These are phyloP conservation scores for Proliferodiscus dingleyae DNA, from an alignment of 2,329 filamentous ascomycete species.

Conservation along the genomic window DNA sequence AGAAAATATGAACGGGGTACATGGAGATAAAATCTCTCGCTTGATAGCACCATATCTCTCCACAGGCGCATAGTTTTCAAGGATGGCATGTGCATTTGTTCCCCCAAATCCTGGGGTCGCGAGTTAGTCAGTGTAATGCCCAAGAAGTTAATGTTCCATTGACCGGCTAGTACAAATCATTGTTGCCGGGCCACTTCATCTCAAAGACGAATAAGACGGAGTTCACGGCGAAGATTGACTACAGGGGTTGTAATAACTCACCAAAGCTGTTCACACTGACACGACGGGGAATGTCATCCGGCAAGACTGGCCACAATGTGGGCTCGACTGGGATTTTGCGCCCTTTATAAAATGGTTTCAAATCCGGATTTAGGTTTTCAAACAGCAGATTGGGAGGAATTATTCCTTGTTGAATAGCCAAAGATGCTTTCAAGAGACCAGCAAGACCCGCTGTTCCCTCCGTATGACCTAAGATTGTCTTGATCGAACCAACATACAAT, in stretches of 20 bases:
- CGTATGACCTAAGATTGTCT: conserved; percentile 19
- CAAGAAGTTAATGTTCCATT: too few relatives aligned
- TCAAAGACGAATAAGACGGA: too few relatives aligned
- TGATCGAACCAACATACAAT: conserved; percentile 21
- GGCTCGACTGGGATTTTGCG: conserved; percentile 12
- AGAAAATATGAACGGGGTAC: conserved; percentile 10
- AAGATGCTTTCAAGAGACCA: conserved; percentile 38
- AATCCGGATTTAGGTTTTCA: conserved; percentile 24
- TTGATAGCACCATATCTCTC: neutral
- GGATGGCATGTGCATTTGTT: conserved; percentile 33
- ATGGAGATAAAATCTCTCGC: neutral
- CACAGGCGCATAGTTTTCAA: conserved; percentile 16
- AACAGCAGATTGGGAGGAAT: conserved; percentile 27
- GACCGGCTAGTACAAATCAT: too few relatives aligned
- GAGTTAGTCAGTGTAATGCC: neutral
- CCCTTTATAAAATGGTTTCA: conserved; percentile 19
- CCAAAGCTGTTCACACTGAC: conserved; percentile 24
- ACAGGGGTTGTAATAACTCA: neutral
- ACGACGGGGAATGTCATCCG: conserved; percentile 9
- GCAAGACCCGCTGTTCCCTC: conserved; percentile 23
- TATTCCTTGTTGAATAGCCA: conserved; percentile 29
- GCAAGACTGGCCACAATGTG: conserved; percentile 19
- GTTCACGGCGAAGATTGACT: too few relatives aligned
- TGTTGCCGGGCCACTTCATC: neutral
- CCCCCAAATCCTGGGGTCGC: conserved; percentile 21